Evolutionary conservation across 2,329 filamentous ascomycete genomes (phyloP).

Genomic region (Scedosporium minutisporum): DNA sequence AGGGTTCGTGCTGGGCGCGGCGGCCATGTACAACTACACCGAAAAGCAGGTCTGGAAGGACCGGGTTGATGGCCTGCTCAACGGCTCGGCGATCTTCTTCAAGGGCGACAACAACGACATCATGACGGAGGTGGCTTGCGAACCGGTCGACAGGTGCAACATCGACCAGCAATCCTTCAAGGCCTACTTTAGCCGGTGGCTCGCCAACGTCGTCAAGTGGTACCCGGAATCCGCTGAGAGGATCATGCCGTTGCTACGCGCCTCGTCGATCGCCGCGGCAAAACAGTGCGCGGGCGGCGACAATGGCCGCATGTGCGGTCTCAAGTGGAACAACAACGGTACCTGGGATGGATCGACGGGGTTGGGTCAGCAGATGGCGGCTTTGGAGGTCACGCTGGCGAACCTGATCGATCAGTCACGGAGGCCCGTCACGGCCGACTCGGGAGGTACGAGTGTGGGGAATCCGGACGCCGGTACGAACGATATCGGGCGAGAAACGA

Average conservation of each 20-base stretch:
- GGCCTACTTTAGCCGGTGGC: slow-evolving; percentile 52
- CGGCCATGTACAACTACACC: slow-evolving; percentile 59
- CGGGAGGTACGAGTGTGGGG: slow-evolving; percentile 48
- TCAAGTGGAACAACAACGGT: slow-evolving; percentile 46
- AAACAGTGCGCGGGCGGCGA: slow-evolving; percentile 47
- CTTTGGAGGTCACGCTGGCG: slow-evolving; percentile 53
- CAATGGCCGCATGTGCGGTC: slow-evolving; percentile 49
- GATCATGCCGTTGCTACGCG: slow-evolving; percentile 42
- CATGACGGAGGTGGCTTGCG: slow-evolving; percentile 59
- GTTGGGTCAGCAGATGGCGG: slow-evolving; percentile 63
- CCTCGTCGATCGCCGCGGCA: slow-evolving; percentile 48
- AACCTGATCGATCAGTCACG: slow-evolving; percentile 41
- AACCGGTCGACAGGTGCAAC: slow-evolving; percentile 51
- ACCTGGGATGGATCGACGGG: slow-evolving; percentile 50
- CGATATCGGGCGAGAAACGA: slow-evolving; percentile 30
- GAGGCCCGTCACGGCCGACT: slow-evolving; percentile 35
- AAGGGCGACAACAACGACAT: slow-evolving; percentile 38
- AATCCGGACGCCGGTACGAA: slow-evolving; percentile 35
- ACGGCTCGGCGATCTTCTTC: slow-evolving; percentile 46
- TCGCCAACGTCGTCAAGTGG: slow-evolving; percentile 53
- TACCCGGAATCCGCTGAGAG: slow-evolving; percentile 45
- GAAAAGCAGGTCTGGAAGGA: slow-evolving; percentile 44
- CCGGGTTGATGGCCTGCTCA: slow-evolving; percentile 46
- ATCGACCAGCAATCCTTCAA: slow-evolving; percentile 56
- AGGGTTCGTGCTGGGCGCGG: slow-evolving; percentile 54